These are phyloP conservation scores for Tetraselmis chui DNA, from an alignment of 139 green algal genomes.

Conservation along the genomic window DNA sequence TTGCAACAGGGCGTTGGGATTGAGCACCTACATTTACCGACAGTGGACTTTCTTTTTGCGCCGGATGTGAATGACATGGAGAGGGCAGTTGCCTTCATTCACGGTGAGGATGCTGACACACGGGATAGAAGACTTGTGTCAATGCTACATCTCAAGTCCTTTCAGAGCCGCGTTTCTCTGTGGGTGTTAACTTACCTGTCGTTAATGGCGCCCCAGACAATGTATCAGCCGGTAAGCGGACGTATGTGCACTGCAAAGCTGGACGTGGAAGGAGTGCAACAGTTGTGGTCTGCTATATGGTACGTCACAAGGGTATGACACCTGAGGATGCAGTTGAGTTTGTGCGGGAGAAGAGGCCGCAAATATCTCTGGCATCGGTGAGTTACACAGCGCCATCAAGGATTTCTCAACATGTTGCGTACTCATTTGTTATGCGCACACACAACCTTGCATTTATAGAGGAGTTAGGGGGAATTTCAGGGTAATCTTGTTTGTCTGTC, in stretches of 20 bases:
- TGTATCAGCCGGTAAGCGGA: background rate
- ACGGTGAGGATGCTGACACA: no score
- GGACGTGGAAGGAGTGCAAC: conserved; percentile 14
- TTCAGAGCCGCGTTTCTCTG: no score
- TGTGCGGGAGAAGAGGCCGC: conserved; percentile 8
- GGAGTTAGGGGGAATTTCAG: no score
- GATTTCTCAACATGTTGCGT: no score
- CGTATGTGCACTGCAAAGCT: conserved; percentile 26
- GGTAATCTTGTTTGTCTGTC: no score
- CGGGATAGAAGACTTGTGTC: no score
- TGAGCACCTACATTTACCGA: conserved; percentile 17
- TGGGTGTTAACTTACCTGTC: no score
- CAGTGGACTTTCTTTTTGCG: conserved; percentile 23
- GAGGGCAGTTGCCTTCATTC: conserved; percentile 14
- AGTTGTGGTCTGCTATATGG: conserved; percentile 24
- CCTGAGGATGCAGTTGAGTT: conserved; percentile 9
- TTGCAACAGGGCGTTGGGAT: conserved; percentile 18
- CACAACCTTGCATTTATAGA: no score
- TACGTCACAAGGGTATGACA: background rate
- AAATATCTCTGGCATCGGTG: background rate
- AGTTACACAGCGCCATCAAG: no score
- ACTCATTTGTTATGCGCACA: no score
- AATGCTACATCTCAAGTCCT: no score
- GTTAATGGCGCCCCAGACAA: conserved; percentile 12
- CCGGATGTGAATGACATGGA: conserved; percentile 5